phyloP scores from a whole-genome alignment of 148 eudicot genomes.

The Chenopodium quinoa region DNA sequence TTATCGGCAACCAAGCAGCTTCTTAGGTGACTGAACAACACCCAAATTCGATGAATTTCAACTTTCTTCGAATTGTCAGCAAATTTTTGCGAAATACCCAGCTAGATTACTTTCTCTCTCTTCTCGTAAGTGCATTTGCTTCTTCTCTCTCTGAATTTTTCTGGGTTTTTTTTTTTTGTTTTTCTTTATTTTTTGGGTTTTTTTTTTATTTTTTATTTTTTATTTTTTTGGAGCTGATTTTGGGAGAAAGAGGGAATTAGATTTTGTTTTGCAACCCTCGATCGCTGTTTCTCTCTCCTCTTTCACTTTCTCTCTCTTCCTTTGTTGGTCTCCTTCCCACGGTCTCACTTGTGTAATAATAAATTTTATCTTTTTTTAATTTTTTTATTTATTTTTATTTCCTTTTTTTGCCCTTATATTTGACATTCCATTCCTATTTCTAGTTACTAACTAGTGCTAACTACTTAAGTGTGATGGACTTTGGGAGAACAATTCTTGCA shows the following conservation, averaged over 20 bases:
- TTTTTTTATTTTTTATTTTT: slow-evolving; percentile 15
- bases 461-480: not conserved
- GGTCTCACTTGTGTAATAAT: slow-evolving; percentile 26
- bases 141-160: slow-evolving; percentile 15
- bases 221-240: slow-evolving; percentile 14
- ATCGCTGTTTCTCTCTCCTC: slow-evolving; percentile 34
- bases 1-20: slow-evolving; percentile 18
- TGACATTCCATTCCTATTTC: not conserved
- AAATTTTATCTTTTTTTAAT: not conserved
- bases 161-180: slow-evolving; percentile 23
- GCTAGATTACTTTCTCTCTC: slow-evolving; percentile 20
- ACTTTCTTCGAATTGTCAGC: slow-evolving; percentile 20
- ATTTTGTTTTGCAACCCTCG: slow-evolving; percentile 40
- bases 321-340: slow-evolving; percentile 4
- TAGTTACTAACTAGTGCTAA: not conserved
- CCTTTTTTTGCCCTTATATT: not conserved
- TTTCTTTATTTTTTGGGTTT: slow-evolving; percentile 23
- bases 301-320: slow-evolving; percentile 25
- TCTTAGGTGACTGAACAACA: slow-evolving; percentile 3
- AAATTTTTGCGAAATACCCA: slow-evolving; percentile 22
- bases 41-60: not conserved
- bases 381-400: too few species aligned
- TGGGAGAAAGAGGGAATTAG: slow-evolving; percentile 27
- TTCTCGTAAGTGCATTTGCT: slow-evolving; percentile 28
- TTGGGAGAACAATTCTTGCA: not conserved